phyloP scores from a whole-genome alignment of 2,329 filamentous ascomycete species.

The Elsinoe fawcettii region DNA sequence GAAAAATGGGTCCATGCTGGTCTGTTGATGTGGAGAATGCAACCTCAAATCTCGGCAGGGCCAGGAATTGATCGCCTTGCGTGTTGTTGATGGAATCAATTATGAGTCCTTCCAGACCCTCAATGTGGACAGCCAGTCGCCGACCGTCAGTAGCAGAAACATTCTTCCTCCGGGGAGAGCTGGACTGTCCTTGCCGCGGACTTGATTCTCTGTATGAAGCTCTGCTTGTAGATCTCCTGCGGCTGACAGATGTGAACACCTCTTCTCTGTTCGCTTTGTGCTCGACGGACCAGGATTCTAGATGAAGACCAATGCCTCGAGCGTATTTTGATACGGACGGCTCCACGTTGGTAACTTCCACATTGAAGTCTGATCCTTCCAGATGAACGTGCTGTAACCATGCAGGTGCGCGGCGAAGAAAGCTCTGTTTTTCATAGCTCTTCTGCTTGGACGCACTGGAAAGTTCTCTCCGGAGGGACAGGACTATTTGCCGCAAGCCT shows the following conservation, averaged over 20 bases:
- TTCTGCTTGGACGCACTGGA: slow-evolving; percentile 30
- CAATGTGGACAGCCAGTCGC: slow-evolving; percentile 69
- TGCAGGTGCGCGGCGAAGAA: slow-evolving; percentile 67
- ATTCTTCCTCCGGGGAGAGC: slow-evolving; percentile 43
- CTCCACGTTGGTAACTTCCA: slow-evolving; percentile 86
- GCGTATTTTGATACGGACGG: slow-evolving; percentile 72
- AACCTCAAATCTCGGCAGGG: slow-evolving; percentile 78
- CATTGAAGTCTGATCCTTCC: slow-evolving; percentile 79
- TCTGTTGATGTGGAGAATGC: slow-evolving; percentile 80
- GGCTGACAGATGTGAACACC: slow-evolving; percentile 45
- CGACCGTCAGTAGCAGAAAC: slow-evolving; percentile 57
- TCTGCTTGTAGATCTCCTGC: slow-evolving; percentile 69
- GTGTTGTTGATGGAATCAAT: slow-evolving; percentile 79
- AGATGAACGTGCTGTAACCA: slow-evolving; percentile 82
- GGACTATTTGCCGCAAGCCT: slow-evolving; percentile 83
- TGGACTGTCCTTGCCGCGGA: not conserved
- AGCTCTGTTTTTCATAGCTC: slow-evolving; percentile 47
- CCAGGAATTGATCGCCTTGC: slow-evolving; percentile 78
- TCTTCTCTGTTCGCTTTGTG: slow-evolving; percentile 71
- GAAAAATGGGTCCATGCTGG: slow-evolving; percentile 76
- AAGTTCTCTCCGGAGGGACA: slow-evolving; percentile 66
- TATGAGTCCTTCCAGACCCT: slow-evolving; percentile 81
- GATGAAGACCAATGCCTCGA: slow-evolving; percentile 73
- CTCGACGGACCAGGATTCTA: slow-evolving; percentile 81
- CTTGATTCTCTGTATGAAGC: slow-evolving; percentile 48